Conservation (phyloP, 2,329 filamentous ascomycete genomes). For the Ophiostoma triangulosporum region DNA sequence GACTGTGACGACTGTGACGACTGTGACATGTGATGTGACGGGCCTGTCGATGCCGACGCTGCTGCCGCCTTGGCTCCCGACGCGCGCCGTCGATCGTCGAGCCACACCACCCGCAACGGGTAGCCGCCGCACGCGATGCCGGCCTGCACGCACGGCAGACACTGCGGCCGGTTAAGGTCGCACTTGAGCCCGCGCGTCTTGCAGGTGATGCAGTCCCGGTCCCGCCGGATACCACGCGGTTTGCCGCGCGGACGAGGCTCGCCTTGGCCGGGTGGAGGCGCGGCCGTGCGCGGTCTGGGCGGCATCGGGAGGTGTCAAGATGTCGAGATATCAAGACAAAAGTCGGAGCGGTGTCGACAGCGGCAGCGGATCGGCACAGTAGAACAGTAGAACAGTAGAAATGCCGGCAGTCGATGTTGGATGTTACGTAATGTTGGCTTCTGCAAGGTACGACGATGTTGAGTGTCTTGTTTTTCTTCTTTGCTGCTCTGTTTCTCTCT, state of each 20-base stretch:
- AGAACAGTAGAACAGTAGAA: no score
- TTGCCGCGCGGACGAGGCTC: slow-evolving; percentile 8
- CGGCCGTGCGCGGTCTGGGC: not conserved
- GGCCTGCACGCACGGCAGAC: slow-evolving; percentile 16
- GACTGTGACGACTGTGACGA: not conserved
- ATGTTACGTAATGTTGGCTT: no score
- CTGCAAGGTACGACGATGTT: no score
- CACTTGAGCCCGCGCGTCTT: slow-evolving; percentile 13
- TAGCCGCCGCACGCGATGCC: slow-evolving; percentile 21
- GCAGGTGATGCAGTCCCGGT: slow-evolving; percentile 14
- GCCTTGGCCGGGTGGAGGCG: not conserved
- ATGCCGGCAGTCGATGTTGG: no score
- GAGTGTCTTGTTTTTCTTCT: not conserved
- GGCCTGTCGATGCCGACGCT: not conserved
- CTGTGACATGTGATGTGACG: not conserved
- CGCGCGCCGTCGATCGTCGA: slow-evolving; percentile 6
- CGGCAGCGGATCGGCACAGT: no score
- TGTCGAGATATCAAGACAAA: not conserved
- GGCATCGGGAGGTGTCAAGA: slow-evolving; percentile 6
- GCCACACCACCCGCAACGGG: slow-evolving; percentile 21
- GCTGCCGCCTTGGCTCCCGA: not conserved
- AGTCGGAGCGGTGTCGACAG: no score
- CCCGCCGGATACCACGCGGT: slow-evolving; percentile 12
- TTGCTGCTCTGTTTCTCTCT: not conserved
- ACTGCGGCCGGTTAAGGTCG: slow-evolving; percentile 15